Percentiles rank a stretch among this genome's conserved stretches.
These are phyloP conservation scores for Luzula sylvatica DNA, from an alignment of 176 grass and related monocot genomes.

Conservation along the genomic window DNA sequence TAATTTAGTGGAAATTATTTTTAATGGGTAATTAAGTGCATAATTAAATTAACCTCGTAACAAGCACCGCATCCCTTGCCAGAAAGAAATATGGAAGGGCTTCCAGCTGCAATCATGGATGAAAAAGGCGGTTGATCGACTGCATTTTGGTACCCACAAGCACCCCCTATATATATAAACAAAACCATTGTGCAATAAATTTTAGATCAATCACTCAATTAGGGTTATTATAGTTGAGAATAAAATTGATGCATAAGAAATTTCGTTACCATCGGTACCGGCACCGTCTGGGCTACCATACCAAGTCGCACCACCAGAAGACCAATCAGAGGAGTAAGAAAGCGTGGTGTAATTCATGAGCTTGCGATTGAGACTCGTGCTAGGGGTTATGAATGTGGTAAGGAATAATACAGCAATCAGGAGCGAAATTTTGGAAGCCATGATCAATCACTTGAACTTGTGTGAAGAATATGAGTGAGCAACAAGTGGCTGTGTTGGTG, in stretches of 20 bases:
- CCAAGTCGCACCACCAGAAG: constrained; percentile 71
- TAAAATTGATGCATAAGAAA: no score
- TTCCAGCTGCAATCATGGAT: constrained; percentile 62
- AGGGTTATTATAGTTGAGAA: not conserved
- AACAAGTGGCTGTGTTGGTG: not conserved
- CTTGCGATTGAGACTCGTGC: constrained; percentile 35
- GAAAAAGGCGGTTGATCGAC: constrained; percentile 49
- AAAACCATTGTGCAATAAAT: not conserved
- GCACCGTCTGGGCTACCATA: constrained; percentile 43
- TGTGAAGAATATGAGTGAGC: constrained; percentile 1
- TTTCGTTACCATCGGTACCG: constrained; percentile 47
- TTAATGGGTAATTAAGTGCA: not conserved
- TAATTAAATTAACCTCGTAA: constrained; percentile 37
- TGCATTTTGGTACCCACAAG: constrained; percentile 57
- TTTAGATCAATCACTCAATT: not conserved
- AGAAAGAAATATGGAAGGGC: constrained; percentile 46
- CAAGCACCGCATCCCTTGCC: constrained; percentile 77
- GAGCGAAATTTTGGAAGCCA: constrained; percentile 24
- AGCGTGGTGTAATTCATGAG: constrained; percentile 23
- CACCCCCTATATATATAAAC: constrained; percentile 29
- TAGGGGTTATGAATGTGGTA: constrained; percentile 18
- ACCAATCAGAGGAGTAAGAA: constrained; percentile 16
- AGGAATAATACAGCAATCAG: constrained; percentile 14
- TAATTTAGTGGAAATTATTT: no score
- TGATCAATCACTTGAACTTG: constrained; percentile 18